Evolutionary conservation across 306 rosid species (phyloP).

Genomic region (Pterocarpus santalinus): DNA sequence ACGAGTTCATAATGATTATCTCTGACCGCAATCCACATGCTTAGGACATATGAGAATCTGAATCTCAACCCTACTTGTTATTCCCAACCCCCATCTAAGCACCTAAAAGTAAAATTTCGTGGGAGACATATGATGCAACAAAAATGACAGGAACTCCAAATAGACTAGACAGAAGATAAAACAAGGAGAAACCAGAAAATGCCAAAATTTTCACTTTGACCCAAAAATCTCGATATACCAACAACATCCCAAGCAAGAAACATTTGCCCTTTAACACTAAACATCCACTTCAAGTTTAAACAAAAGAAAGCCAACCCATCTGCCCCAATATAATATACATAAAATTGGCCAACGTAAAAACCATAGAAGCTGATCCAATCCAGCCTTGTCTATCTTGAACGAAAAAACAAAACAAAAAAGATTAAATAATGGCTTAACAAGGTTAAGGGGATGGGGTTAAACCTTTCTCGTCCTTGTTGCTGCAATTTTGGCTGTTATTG

Average conservation of each 20-base stretch:
- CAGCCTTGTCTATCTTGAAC: not conserved
- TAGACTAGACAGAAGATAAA: constrained; percentile 50
- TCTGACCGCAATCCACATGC: constrained; percentile 48
- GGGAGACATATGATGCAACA: constrained; percentile 23
- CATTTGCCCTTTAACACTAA: constrained; percentile 8
- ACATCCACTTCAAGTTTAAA: not conserved
- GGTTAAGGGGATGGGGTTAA: constrained; percentile 51
- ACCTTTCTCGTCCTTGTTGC: constrained; percentile 44
- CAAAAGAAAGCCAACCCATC: not conserved
- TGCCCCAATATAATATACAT: constrained; percentile 29
- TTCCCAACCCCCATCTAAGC: constrained; percentile 28
- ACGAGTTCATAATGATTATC: constrained; percentile 32
- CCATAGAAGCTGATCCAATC: constrained; percentile 34
- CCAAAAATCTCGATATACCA: constrained; percentile 34
- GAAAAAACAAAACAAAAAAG: too few relatives aligned
- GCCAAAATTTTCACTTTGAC: constrained; percentile 56
- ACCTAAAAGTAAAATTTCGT: constrained; percentile 18
- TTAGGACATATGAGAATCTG: constrained; percentile 48
- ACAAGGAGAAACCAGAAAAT: constrained; percentile 49
- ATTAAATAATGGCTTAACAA: not conserved
- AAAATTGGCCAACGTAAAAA: not conserved
- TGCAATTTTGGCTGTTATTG: constrained; percentile 29
- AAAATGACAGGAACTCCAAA: constrained; percentile 26
- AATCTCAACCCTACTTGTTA: constrained; percentile 19
- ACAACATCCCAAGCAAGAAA: constrained; percentile 38